These are phyloP conservation scores for Hordeum vulgare DNA, from an alignment of 176 grass and related monocot genomes.

Conservation along the genomic window DNA sequence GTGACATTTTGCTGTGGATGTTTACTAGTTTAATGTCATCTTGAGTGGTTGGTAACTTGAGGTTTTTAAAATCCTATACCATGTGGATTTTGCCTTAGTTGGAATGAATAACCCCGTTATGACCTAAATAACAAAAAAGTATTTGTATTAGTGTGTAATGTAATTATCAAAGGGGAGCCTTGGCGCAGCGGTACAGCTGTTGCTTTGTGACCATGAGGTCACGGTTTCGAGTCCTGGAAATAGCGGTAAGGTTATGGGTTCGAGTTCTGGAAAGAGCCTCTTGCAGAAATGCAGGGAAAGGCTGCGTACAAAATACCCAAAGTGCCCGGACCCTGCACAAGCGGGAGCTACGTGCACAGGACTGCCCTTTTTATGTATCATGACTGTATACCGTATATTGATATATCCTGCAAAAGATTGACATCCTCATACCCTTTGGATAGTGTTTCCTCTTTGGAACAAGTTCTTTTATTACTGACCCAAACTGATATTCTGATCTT, in stretches of 20 bases:
- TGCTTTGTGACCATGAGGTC: neutral
- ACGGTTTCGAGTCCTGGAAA: too few species aligned
- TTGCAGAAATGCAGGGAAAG: too few species aligned
- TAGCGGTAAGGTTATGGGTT: too few species aligned
- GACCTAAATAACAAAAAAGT: neutral
- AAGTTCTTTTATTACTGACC: neutral
- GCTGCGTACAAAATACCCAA: too few species aligned
- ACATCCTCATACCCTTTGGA: neutral
- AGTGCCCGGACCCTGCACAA: too few species aligned
- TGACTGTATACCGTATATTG: neutral
- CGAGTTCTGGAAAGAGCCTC: too few species aligned
- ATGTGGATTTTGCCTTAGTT: neutral
- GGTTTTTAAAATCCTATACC: neutral
- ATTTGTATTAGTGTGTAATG: neutral
- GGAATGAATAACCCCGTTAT: neutral
- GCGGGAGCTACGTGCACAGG: too few species aligned
- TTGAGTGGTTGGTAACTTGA: neutral
- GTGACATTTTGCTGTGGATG: neutral
- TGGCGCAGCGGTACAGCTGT: too few species aligned
- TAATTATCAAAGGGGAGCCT: neutral
- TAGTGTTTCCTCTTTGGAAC: neutral
- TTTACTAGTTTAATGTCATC: conserved; percentile 1
- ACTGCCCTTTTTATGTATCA: neutral
- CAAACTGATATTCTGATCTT: conserved; percentile 21
- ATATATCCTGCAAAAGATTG: neutral